Evolutionary conservation across 1,284 basidiomycete genomes (phyloP).

Genomic region (Ganoderma multipileum): DNA sequence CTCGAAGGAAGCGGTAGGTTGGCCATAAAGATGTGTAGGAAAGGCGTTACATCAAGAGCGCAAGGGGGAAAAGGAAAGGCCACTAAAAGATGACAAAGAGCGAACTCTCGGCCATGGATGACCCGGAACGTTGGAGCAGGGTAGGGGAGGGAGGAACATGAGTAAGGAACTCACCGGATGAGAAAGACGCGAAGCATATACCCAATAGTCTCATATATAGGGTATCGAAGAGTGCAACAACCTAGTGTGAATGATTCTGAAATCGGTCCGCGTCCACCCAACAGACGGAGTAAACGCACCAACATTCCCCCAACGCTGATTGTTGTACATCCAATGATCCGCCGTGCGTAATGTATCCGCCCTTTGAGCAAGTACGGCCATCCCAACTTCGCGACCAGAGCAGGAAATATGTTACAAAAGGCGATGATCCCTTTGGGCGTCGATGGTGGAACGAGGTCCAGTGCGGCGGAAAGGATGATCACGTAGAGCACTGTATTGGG

Average conservation of each 20-base stretch:
- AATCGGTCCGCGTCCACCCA: neutral
- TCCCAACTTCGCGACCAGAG: conserved; percentile 84
- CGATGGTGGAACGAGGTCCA: conserved; percentile 90
- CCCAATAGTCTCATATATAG: conserved; percentile 82
- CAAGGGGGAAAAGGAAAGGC: neutral
- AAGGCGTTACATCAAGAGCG: too few species aligned
- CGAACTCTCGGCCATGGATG: neutral
- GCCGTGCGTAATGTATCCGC: conserved; percentile 76
- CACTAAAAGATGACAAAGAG: neutral
- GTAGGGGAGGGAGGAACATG: neutral
- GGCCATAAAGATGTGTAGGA: neutral
- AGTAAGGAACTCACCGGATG: conserved; percentile 63
- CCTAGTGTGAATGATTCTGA: conserved; percentile 49
- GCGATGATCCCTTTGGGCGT: conserved; percentile 94
- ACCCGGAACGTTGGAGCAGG: neutral
- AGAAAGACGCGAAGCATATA: conserved; percentile 90
- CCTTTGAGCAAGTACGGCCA: conserved; percentile 94
- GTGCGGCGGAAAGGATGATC: conserved; percentile 93
- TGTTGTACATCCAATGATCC: conserved; percentile 79
- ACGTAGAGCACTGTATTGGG: conserved; percentile 81
- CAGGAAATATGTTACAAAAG: conserved; percentile 90
- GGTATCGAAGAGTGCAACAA: conserved; percentile 80
- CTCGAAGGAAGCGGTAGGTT: neutral
- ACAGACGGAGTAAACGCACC: conserved; percentile 48
- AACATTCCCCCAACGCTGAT: conserved; percentile 85